A percentile compares a stretch with the other conserved stretches of the same genome.
Conservation (phyloP, 2,329 filamentous ascomycete genomes). For the Aspergillus chevalieri region DNA sequence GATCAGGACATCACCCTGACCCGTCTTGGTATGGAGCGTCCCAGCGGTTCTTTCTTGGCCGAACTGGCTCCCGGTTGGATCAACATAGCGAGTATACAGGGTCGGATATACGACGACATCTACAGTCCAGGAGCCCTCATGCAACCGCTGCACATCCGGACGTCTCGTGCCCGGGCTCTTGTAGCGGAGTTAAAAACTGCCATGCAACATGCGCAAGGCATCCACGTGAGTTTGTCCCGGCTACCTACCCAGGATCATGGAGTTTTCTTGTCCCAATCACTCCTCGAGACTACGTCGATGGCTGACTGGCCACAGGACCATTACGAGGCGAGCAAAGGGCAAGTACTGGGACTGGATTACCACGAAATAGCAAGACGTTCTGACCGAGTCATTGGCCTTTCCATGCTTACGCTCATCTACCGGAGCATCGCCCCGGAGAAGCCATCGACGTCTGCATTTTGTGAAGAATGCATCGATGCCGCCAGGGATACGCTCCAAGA, state of each 20-base stretch:
- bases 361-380: background rate
- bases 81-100: conserved; percentile 7
- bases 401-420: conserved; percentile 2
- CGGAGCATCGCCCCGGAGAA: conserved; percentile 6
- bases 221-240: background rate
- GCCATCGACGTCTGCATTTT: conserved; percentile 1
- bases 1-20: conserved; percentile 9
- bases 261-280: background rate
- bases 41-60: background rate
- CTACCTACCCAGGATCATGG: background rate
- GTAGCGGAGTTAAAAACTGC: conserved; percentile 3
- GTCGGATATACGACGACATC: conserved; percentile 8
- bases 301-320: background rate
- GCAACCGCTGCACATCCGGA: conserved; percentile 6
- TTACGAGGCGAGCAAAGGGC: background rate
- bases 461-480: conserved; percentile 6
- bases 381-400: background rate
- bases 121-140: conserved; percentile 10
- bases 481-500: conserved; percentile 6
- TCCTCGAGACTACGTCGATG: background rate
- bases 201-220: background rate
- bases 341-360: background rate
- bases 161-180: conserved; percentile 5
- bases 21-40: background rate
- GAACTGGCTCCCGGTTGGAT: conserved; percentile 5